Evolutionary conservation across 805 yeast species (phyloP).

Genomic region (Cyberlindnera misumaiensis): DNA sequence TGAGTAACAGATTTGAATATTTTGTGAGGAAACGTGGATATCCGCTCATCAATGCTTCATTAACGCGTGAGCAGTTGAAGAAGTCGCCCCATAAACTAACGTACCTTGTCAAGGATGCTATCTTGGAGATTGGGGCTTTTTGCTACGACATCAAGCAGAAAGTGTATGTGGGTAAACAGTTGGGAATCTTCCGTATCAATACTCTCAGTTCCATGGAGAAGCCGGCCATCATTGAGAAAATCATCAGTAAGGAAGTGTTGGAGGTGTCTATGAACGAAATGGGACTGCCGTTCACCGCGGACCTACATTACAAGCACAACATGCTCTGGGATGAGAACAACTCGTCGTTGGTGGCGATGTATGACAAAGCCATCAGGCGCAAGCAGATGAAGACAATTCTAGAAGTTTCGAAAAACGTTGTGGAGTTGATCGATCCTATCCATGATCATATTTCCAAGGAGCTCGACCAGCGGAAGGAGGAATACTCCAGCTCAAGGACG

Average conservation of each 20-base stretch:
- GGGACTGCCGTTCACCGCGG: conserved; percentile 33
- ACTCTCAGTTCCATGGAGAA: conserved; percentile 87
- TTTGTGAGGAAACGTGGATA: conserved; percentile 37
- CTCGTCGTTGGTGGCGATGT: conserved; percentile 73
- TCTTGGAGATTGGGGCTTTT: conserved; percentile 80
- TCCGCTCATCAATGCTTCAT: conserved; percentile 31
- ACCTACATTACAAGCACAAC: conserved; percentile 61
- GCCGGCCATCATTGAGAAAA: conserved; percentile 66
- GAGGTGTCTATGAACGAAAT: conserved; percentile 35
- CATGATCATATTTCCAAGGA: conserved; percentile 75
- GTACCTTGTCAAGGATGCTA: conserved; percentile 52
- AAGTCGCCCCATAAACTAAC: conserved; percentile 34
- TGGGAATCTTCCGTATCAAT: conserved; percentile 85
- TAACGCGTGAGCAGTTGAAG: conserved; percentile 29
- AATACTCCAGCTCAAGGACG: conserved; percentile 54
- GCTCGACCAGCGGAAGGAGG: conserved; percentile 39
- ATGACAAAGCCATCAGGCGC: conserved; percentile 37
- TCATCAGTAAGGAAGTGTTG: conserved; percentile 65
- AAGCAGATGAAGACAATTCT: conserved; percentile 23
- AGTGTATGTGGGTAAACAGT: conserved; percentile 69
- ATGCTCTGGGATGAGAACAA: conserved; percentile 92
- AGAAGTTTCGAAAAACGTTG: conserved; percentile 29
- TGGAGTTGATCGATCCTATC: conserved; percentile 80
- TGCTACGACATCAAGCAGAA: conserved; percentile 56
- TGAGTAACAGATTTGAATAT: conserved; percentile 53